Conservation (phyloP, 345 rosid genomes). For the Lumnitzera racemosa region DNA sequence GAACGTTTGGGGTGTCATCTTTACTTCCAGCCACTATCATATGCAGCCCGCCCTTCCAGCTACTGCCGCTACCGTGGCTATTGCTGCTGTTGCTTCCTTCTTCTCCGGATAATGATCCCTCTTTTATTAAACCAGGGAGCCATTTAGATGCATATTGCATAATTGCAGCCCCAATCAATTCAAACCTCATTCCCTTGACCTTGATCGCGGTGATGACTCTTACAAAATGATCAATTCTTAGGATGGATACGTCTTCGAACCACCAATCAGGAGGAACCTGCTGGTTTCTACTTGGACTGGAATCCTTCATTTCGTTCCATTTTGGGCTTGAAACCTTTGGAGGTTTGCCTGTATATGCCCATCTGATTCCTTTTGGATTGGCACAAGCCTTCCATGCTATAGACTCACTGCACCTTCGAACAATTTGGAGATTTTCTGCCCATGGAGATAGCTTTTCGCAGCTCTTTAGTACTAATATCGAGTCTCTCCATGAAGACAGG, state of each 20-base stretch:
- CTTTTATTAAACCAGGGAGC: conserved; percentile 71
- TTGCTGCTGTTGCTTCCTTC: conserved; percentile 53
- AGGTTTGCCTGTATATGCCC: conserved; percentile 83
- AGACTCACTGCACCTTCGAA: conserved; percentile 89
- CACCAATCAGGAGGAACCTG: conserved; percentile 97
- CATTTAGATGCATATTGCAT: conserved; percentile 86
- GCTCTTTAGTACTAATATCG: conserved; percentile 74
- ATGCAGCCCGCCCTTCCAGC: conserved; percentile 91
- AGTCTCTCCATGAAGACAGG: conserved; percentile 94
- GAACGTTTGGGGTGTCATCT: conserved; percentile 42
- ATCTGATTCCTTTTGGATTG: conserved; percentile 87
- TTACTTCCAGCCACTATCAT: conserved; percentile 59
- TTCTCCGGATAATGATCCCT: conserved; percentile 36
- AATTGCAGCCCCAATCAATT: conserved; percentile 74
- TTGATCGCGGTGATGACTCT: conserved; percentile 90
- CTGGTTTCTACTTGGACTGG: conserved; percentile 74
- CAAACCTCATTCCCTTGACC: conserved; percentile 95
- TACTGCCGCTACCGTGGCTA: conserved; percentile 39
- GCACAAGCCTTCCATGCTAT: conserved; percentile 99
- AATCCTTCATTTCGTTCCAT: conserved; percentile 68
- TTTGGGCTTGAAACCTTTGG: conserved; percentile 68
- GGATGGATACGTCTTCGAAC: conserved; percentile 93
- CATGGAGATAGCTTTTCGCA: conserved; percentile 95
- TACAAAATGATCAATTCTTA: conserved; percentile 92
- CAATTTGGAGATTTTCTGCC: conserved; percentile 98